Evolutionary conservation across 2,329 filamentous ascomycete genomes (phyloP).

Genomic region (Hansfordia pulvinata): DNA sequence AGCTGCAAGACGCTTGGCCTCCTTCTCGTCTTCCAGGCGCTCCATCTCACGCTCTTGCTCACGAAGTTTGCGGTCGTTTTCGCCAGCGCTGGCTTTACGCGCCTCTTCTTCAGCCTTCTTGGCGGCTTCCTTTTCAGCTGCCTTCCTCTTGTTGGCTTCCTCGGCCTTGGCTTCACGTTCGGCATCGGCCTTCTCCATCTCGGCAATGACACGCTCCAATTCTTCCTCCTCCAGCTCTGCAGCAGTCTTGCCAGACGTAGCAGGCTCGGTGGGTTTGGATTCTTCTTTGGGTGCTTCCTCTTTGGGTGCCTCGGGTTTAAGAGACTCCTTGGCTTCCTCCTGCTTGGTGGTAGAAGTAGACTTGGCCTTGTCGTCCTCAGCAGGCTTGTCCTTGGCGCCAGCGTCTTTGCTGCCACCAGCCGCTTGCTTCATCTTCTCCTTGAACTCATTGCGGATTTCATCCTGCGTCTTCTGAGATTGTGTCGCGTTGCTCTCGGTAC

Average conservation of each 20-base stretch:
- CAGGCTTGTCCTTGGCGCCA: slow-evolving; percentile 15
- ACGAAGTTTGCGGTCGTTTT: slow-evolving; percentile 51
- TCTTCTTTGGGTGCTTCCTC: slow-evolving; percentile 16
- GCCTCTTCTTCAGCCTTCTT: slow-evolving; percentile 27
- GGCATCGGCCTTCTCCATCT: slow-evolving; percentile 45
- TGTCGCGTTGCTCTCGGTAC: slow-evolving; percentile 54
- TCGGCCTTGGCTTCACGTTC: slow-evolving; percentile 33
- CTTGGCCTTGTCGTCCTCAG: slow-evolving; percentile 13
- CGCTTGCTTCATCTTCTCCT: slow-evolving; percentile 60
- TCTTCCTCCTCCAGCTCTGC: slow-evolving; percentile 37
- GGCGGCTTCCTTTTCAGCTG: slow-evolving; percentile 30
- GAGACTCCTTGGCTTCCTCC: slow-evolving; percentile 14
- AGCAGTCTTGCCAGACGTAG: slow-evolving; percentile 29
- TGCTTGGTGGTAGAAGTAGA: slow-evolving; percentile 15
- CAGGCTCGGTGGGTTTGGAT: slow-evolving; percentile 5
- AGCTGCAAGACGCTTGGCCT: slow-evolving; percentile 36
- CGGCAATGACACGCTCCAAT: slow-evolving; percentile 44
- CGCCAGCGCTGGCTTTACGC: slow-evolving; percentile 31
- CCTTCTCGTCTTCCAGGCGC: slow-evolving; percentile 57
- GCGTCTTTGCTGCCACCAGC: slow-evolving; percentile 24
- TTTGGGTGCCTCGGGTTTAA: slow-evolving; percentile 15
- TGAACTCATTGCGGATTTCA: slow-evolving; percentile 73
- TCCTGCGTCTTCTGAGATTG: slow-evolving; percentile 66
- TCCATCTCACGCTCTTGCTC: slow-evolving; percentile 64
- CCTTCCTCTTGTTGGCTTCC: slow-evolving; percentile 24